Evolutionary conservation across 2,329 filamentous ascomycete species (phyloP).

Genomic region (Amphichorda felina): DNA sequence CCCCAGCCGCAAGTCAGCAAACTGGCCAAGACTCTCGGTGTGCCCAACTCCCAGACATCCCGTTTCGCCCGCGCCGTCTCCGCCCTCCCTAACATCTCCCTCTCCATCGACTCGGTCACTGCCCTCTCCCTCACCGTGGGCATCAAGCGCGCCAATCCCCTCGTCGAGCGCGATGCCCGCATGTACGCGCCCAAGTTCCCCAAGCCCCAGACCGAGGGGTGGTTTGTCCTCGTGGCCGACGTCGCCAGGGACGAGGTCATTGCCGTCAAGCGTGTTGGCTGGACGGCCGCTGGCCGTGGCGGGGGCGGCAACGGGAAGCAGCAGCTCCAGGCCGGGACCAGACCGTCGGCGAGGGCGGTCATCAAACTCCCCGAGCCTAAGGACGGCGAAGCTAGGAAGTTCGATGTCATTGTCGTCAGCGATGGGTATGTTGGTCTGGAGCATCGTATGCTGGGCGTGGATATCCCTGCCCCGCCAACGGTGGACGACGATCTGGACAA

Average conservation of each 20-base stretch:
- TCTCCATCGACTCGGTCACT: constrained; percentile 50
- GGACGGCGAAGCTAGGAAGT: constrained; percentile 38
- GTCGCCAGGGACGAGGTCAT: constrained; percentile 61
- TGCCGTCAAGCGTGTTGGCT: constrained; percentile 76
- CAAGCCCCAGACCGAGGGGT: constrained; percentile 89
- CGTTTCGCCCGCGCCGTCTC: constrained; percentile 48
- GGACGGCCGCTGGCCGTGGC: constrained; percentile 31
- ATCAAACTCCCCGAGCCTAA: constrained; percentile 46
- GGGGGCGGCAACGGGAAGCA: constrained; percentile 7
- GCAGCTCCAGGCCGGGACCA: constrained; percentile 26
- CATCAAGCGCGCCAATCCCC: constrained; percentile 55
- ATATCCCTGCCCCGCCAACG: constrained; percentile 36
- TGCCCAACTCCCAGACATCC: constrained; percentile 29
- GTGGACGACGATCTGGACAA: constrained; percentile 34
- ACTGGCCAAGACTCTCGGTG: constrained; percentile 36
- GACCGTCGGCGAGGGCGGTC: constrained; percentile 39
- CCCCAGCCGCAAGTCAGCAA: constrained; percentile 22
- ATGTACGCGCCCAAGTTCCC: constrained; percentile 86
- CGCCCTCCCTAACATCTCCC: constrained; percentile 55
- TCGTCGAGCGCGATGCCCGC: constrained; percentile 53
- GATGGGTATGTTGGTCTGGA: constrained; percentile 78
- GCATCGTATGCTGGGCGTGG: constrained; percentile 33
- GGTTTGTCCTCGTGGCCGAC: constrained; percentile 72
- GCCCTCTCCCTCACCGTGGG: constrained; percentile 50
- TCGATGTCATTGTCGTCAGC: constrained; percentile 70